These are phyloP conservation scores for Turritis glabra DNA, from an alignment of 345 rosid species.

Conservation along the genomic window DNA sequence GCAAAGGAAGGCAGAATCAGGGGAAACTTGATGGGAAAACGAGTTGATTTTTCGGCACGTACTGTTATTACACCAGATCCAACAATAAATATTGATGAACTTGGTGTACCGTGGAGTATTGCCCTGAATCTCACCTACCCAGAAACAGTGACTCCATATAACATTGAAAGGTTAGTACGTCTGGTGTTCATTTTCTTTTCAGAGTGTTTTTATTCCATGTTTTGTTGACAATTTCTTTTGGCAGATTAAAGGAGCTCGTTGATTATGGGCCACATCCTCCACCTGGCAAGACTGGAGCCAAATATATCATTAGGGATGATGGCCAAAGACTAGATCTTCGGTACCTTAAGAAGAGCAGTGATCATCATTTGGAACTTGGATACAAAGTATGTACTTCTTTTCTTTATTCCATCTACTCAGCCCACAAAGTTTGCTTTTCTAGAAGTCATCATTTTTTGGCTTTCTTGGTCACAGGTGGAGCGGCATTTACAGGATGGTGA, in stretches of 20 bases:
- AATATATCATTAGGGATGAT: constrained; percentile 94
- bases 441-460: neutral
- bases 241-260: constrained; percentile 91
- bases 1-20: constrained; percentile 97
- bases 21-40: constrained; percentile 96
- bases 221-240: constrained; percentile 12
- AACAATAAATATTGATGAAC: constrained; percentile 84
- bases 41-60: constrained; percentile 98
- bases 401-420: constrained; percentile 3
- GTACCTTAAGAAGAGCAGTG: constrained; percentile 96
- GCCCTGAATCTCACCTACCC: constrained; percentile 95
- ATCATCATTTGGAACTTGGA: constrained; percentile 98
- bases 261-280: constrained; percentile 99
- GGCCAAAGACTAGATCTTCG: constrained; percentile 99
- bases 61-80: constrained; percentile 99
- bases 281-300: constrained; percentile 96
- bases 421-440: neutral
- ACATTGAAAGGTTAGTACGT: constrained; percentile 74
- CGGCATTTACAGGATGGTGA: constrained; percentile 94
- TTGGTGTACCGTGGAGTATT: constrained; percentile 99
- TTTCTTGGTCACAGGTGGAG: constrained; percentile 72
- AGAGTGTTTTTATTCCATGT: neutral
- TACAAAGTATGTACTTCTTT: constrained; percentile 51
- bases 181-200: neutral
- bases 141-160: constrained; percentile 94